A percentile compares a stretch with the other conserved stretches of the same genome.
These are phyloP conservation scores for Pezicula carpinea DNA, from an alignment of 2,329 filamentous ascomycete genomes.

Conservation along the genomic window DNA sequence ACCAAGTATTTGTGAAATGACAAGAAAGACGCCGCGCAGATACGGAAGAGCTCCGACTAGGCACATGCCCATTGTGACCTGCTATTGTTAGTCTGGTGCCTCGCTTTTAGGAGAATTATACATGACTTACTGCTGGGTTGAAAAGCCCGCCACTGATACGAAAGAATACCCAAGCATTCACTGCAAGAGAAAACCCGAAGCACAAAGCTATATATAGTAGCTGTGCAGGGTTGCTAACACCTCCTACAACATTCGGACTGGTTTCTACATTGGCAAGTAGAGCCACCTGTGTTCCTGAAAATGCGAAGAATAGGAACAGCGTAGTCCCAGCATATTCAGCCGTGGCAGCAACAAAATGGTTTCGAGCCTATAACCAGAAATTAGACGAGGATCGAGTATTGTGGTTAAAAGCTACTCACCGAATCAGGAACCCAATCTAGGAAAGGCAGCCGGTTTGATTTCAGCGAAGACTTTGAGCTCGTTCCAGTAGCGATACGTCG, in stretches of 20 bases:
- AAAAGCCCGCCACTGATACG: constrained; percentile 46
- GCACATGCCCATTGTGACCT: constrained; percentile 33
- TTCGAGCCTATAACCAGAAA: constrained; percentile 9
- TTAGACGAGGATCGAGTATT: not conserved
- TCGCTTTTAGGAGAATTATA: not conserved
- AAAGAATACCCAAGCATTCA: constrained; percentile 52
- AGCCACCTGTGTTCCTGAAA: constrained; percentile 21
- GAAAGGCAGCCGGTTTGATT: constrained; percentile 15
- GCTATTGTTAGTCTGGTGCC: not conserved
- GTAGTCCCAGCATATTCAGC: constrained; percentile 20
- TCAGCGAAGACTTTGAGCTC: constrained; percentile 11
- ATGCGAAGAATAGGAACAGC: constrained; percentile 25
- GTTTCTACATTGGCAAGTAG: constrained; percentile 21
- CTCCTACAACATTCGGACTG: constrained; percentile 32
- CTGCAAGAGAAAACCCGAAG: constrained; percentile 34
- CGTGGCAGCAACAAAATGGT: constrained; percentile 18
- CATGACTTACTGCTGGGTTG: constrained; percentile 39
- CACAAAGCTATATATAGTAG: constrained; percentile 27
- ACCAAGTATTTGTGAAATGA: constrained; percentile 29
- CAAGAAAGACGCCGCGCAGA: constrained; percentile 27
- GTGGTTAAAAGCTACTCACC: constrained; percentile 4
- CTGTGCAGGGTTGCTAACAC: constrained; percentile 33
- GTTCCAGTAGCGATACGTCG: not conserved
- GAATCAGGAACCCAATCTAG: constrained; percentile 13
- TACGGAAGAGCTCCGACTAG: constrained; percentile 32